A percentile compares a stretch with the other conserved stretches of the same genome.
These are phyloP conservation scores for Paragyromitra xinjiangensis DNA, from an alignment of 495 filamentous ascomycete species.

Conservation along the genomic window DNA sequence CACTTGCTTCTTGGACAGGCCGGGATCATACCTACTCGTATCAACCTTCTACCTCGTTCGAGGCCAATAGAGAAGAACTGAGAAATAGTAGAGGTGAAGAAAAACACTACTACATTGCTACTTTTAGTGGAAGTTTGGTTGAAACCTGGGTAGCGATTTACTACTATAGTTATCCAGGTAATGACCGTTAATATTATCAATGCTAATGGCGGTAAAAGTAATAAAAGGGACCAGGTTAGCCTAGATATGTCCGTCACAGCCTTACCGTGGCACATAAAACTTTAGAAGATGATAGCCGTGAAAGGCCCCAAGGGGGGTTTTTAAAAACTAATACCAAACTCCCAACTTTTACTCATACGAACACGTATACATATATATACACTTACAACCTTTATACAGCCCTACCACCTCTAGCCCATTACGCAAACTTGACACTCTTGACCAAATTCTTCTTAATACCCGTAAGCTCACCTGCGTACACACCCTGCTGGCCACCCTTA, in stretches of 20 bases:
- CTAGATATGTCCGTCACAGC: background rate
- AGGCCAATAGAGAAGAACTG: too few species aligned
- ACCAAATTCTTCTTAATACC: constrained; percentile 94
- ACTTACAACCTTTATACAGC: background rate
- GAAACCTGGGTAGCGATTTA: too few species aligned
- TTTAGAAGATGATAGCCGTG: background rate
- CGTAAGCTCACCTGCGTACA: constrained; percentile 90
- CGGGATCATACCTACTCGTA: too few species aligned
- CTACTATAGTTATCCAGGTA: too few species aligned
- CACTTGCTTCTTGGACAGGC: too few species aligned
- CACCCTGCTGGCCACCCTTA: constrained; percentile 83
- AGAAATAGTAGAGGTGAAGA: too few species aligned
- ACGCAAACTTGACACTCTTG: constrained; percentile 83
- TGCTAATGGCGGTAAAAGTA: background rate
- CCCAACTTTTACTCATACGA: constrained; percentile 35
- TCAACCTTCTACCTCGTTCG: too few species aligned
- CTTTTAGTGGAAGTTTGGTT: too few species aligned
- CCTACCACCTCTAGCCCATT: background rate
- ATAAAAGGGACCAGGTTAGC: background rate
- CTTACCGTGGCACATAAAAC: background rate
- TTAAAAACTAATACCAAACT: constrained; percentile 27
- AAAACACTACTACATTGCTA: too few species aligned
- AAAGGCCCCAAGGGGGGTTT: background rate
- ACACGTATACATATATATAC: constrained; percentile 38
- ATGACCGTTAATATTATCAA: too few species aligned